phyloP scores from a whole-genome alignment of 345 rosid species.

The Heritiera littoralis region DNA sequence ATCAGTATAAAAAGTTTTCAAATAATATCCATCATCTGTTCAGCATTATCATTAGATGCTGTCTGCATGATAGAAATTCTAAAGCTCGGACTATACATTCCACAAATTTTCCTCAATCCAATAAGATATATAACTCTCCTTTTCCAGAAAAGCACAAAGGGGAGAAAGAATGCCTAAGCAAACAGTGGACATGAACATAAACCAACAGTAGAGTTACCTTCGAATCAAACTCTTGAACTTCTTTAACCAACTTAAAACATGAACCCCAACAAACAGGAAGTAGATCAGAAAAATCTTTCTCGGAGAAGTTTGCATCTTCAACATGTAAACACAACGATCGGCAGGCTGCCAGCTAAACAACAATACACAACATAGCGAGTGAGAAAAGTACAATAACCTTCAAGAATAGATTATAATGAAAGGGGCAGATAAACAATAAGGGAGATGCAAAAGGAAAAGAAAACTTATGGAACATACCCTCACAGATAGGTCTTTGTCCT shows the following conservation, averaged over 20 bases:
- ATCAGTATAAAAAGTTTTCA: neutral
- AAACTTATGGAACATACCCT: constrained; percentile 51
- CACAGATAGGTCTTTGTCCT: constrained; percentile 83
- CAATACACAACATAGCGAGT: constrained; percentile 36
- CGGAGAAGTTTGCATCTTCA: constrained; percentile 94
- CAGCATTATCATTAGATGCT: neutral
- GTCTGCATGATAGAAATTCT: neutral
- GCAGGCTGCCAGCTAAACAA: constrained; percentile 91
- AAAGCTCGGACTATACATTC: neutral
- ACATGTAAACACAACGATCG: constrained; percentile 85
- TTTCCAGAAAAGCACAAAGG: neutral
- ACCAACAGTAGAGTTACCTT: constrained; percentile 51
- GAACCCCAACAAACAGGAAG: constrained; percentile 89
- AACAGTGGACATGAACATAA: neutral
- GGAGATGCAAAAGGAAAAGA: constrained; percentile 2
- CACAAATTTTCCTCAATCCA: neutral
- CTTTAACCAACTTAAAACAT: constrained; percentile 88
- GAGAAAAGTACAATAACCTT: constrained; percentile 15
- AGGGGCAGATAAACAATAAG: neutral
- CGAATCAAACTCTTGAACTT: constrained; percentile 96
- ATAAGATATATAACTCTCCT: neutral
- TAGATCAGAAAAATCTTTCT: constrained; percentile 72
- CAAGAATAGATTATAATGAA: neutral
- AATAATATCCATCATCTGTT: neutral
- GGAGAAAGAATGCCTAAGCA: neutral